A percentile compares a stretch with the other conserved stretches of the same genome.
These are phyloP conservation scores for Ogataea ganodermae DNA, from an alignment of 805 yeast species.

Conservation along the genomic window DNA sequence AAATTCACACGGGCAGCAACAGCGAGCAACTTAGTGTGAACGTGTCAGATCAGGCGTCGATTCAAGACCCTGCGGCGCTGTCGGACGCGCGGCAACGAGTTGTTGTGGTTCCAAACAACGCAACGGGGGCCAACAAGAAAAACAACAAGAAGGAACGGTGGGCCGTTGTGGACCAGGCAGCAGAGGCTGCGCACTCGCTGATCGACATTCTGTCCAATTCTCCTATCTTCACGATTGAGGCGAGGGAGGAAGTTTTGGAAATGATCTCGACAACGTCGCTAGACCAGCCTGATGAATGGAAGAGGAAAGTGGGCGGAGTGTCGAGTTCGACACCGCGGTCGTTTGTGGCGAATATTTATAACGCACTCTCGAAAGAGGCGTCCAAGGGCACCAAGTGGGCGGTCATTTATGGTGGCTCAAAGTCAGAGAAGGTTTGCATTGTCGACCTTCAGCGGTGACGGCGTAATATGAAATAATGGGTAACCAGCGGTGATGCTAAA, in stretches of 20 bases:
- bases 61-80: conserved; percentile 9
- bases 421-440: conserved; percentile 68
- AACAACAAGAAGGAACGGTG: conserved; percentile 74
- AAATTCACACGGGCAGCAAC: background rate
- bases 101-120: conserved; percentile 72
- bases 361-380: conserved; percentile 71
- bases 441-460: conserved; percentile 61
- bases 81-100: conserved; percentile 51
- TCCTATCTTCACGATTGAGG: conserved; percentile 79
- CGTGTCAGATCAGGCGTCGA: conserved; percentile 5
- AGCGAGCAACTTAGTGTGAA: background rate
- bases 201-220: conserved; percentile 59
- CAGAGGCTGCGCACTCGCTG: conserved; percentile 55
- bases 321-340: conserved; percentile 80
- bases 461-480: background rate
- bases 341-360: conserved; percentile 73
- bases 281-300: conserved; percentile 78
- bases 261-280: conserved; percentile 78
- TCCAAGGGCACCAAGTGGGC: conserved; percentile 74
- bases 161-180: conserved; percentile 74
- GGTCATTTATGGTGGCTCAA: conserved; percentile 76
- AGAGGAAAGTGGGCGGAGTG: conserved; percentile 79
- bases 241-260: conserved; percentile 79
- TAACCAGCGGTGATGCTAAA: conserved; percentile 9
- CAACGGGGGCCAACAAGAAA: conserved; percentile 75